A percentile compares a stretch with the other conserved stretches of the same genome.
phyloP scores from a whole-genome alignment of 1,139 yeast genomes.

The Hyphopichia buzzinii region DNA sequence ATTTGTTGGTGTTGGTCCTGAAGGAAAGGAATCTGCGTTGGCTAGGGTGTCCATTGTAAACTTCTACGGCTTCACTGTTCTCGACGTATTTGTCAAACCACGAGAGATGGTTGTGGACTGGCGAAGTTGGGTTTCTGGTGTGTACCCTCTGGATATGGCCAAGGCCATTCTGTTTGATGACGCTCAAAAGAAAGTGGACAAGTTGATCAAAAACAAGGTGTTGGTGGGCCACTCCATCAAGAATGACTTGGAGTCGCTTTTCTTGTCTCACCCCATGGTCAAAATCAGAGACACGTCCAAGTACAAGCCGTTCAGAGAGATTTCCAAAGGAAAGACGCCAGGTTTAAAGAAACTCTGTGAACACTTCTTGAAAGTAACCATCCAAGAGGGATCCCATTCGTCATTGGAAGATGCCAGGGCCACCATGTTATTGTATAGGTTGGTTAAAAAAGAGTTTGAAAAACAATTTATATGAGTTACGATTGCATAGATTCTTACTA shows the following conservation, averaged over 20 bases:
- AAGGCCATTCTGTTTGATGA: conserved; percentile 63
- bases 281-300: conserved; percentile 73
- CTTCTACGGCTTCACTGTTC: conserved; percentile 67
- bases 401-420: conserved; percentile 91
- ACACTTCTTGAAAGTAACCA: conserved; percentile 56
- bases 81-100: conserved; percentile 78
- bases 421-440: conserved; percentile 73
- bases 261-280: conserved; percentile 63
- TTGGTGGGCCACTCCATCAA: conserved; percentile 84
- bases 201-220: conserved; percentile 48
- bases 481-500: conserved; percentile 1
- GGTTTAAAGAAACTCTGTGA: conserved; percentile 63
- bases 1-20: conserved; percentile 85
- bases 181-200: conserved; percentile 59
- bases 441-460: conserved; percentile 63
- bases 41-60: conserved; percentile 89
- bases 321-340: conserved; percentile 68
- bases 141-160: conserved; percentile 65
- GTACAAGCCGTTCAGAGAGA: conserved; percentile 55
- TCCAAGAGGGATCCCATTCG: conserved; percentile 78
- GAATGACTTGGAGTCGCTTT: conserved; percentile 70
- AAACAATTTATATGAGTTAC: conserved; percentile 9
- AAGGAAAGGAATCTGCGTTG: conserved; percentile 65
- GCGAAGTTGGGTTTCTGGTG: conserved; percentile 95
- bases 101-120: conserved; percentile 77